Evolutionary conservation across 768 basidiomycete genomes (phyloP), one percentile per base, ranked within the genome.

Genomic region (Leccinum subgranulosum): DNA sequence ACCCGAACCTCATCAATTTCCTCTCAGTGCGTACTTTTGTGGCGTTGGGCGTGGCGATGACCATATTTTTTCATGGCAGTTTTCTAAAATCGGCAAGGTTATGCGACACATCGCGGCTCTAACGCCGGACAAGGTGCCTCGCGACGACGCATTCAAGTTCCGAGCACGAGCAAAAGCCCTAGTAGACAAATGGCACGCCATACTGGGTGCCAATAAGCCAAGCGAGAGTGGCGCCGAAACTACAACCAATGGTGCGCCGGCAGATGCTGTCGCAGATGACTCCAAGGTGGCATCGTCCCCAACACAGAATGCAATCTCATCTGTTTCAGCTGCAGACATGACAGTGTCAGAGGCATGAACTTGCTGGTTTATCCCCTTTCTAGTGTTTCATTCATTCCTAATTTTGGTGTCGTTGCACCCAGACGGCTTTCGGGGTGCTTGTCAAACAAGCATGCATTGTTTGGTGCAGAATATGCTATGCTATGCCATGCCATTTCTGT

Each of bases 1-100:
- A 80, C 58, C 90, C 93, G 74, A 88, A 85, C 51, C 67, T 72
- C 64, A 86, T 93, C 57, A 82, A 85, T 54, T 88, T 92, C 64
- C 81, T 94, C 43, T 75, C 76, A 47, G 83, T 84, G 60, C 71
- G 81, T 43, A n/a, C 65, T 50, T 45, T 47, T 51, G 53, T 52
- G 59, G 52, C 48, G 31, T 54, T 48, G 41, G 28, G 11, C n/a
- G 27, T 51, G 50, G 21, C 52, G 28, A 17, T 65, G 43, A 61
- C 48, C 54, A 6, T 45, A 19, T 54, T 39, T 66, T 57, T 33
- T 54, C 39, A 41, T 27, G 33, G 28, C 45, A 73, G 69, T 73
- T 74, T 68, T 75, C 84, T 60, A 82, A 83, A 73, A 79, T 83
- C 56, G 77, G 74, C 66, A 78, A 79, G 75, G 84, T 85, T 57